A percentile compares a stretch with the other conserved stretches of the same genome.
Evolutionary conservation across 108 stramenopile species (phyloP).

Genomic region (Pseudonitzschia pungens): DNA sequence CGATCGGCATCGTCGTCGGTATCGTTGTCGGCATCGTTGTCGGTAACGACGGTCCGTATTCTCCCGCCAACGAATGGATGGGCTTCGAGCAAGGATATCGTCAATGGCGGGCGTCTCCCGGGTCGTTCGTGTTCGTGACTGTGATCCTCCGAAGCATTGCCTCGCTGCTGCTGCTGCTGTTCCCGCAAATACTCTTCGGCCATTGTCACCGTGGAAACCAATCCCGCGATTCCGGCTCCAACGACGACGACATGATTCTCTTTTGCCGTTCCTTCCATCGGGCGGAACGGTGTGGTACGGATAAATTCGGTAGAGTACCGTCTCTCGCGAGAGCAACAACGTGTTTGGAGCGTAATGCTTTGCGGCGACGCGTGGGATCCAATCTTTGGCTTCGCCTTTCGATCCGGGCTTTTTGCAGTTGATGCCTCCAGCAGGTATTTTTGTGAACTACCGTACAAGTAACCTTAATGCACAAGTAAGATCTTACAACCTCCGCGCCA

Average conservation of each 20-base stretch:
- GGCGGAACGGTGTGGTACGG: neutral
- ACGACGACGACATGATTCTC: slow-evolving; percentile 11
- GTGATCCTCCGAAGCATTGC: neutral
- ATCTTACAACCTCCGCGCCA: too few relatives aligned
- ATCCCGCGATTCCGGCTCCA: slow-evolving; percentile 26
- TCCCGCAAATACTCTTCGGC: slow-evolving; percentile 10
- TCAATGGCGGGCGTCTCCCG: slow-evolving; percentile 11
- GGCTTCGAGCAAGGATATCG: slow-evolving; percentile 35
- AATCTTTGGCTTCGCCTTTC: neutral
- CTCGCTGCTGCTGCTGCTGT: slow-evolving; percentile 19
- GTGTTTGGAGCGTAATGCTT: neutral
- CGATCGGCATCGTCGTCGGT: neutral
- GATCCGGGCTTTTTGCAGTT: neutral
- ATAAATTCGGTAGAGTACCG: too few relatives aligned
- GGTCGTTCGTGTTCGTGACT: neutral
- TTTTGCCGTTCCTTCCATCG: neutral
- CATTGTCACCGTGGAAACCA: slow-evolving; percentile 16
- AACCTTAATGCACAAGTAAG: too few relatives aligned
- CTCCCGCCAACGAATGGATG: slow-evolving; percentile 33
- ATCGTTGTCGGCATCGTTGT: neutral
- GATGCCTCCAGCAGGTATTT: too few relatives aligned
- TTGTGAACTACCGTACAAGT: too few relatives aligned
- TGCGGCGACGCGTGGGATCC: neutral
- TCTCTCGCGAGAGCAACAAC: neutral
- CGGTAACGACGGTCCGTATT: slow-evolving; percentile 32